These are phyloP conservation scores for Chytriomyces sp. DNA, from an alignment of 192 early-diverging fungal species.

Conservation along the genomic window DNA sequence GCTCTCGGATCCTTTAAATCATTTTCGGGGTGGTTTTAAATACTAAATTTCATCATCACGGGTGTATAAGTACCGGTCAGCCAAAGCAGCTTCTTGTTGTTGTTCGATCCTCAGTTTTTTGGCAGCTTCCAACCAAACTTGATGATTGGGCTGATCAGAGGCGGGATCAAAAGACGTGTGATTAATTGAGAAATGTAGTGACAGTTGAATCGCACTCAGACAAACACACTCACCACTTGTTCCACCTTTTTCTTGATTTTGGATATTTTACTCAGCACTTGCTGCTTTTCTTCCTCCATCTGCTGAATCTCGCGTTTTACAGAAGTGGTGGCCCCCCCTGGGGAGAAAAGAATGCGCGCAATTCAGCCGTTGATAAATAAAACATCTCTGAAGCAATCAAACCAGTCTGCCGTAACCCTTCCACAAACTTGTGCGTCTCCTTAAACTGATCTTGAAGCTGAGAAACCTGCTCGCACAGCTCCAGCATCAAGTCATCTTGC, in stretches of 20 bases:
- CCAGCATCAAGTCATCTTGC: conserved; percentile 59
- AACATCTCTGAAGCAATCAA: no score
- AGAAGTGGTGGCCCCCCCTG: conserved; percentile 42
- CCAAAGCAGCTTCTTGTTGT: no score
- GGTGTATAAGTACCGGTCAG: background rate
- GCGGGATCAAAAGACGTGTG: background rate
- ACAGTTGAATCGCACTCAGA: no score
- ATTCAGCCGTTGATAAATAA: background rate
- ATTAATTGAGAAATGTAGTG: conserved; percentile 8
- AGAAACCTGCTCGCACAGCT: conserved; percentile 53
- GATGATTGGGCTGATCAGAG: conserved; percentile 54
- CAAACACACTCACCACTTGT: conserved; percentile 48
- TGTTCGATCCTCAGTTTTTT: conserved; percentile 60
- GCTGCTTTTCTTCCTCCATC: conserved; percentile 72
- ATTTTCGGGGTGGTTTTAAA: no score
- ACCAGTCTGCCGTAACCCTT: conserved; percentile 50
- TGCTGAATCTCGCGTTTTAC: conserved; percentile 65
- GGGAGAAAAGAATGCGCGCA: background rate
- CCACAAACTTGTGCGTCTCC: conserved; percentile 55
- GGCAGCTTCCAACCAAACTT: conserved; percentile 65
- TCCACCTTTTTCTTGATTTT: conserved; percentile 61
- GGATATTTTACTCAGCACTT: conserved; percentile 57
- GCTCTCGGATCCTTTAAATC: conserved; percentile 54
- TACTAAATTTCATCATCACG: no score
- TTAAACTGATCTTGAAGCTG: conserved; percentile 61